Base-by-base conservation (phyloP, 768 basidiomycete genomes). In the Phaeotremella fagi region DNA sequence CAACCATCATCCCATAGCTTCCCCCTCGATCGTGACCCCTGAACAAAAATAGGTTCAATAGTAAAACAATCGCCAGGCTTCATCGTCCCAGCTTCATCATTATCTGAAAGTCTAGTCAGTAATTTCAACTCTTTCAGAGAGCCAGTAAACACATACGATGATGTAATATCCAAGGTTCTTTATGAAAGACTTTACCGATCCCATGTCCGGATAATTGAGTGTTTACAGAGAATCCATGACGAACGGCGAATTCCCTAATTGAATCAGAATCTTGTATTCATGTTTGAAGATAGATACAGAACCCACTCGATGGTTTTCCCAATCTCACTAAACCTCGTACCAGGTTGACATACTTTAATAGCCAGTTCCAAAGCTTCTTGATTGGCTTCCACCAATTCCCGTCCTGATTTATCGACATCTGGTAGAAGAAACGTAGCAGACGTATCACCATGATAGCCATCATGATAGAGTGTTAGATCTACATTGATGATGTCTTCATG, bases 1-100 rank as follows among this genome's bases (percentile, higher is more conserved):
- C 91, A 94, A 23, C 87, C 88, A 68, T 94, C 91, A 1, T 87
- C 87, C 72, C 88, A 92, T 52, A 88, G 81, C 82, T 85, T 85
- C 2, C 82, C 82, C 23, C 75, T 69, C 0, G 88, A 79, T 52
- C 86, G 78, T 4, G 76, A 72, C 11, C 90, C 90, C 75, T 90
- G 86, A 12, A 92, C 80, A 27, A 94, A 77, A 43, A 79, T 79
- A 3, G 90, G 90, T 80, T 95, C 91, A 35, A 95, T 90, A 0
- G 91, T 94, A 64, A 95, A 94, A 66, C 88, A 89, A 70, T 94
- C 83, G 0, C 91, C 90, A 0, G 85, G 85, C 47, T 73, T 70
- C 90, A 95, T 92, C 15, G 79, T 66, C 0, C 84, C 90, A 1
- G 86, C 85, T 55, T 89, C 88, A 20, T 86, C 82, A 56, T 92